Evolutionary conservation across 2,329 filamentous ascomycete species (phyloP), one percentile per base, ranked within the genome.

Genomic region (Neonectria magnoliae): DNA sequence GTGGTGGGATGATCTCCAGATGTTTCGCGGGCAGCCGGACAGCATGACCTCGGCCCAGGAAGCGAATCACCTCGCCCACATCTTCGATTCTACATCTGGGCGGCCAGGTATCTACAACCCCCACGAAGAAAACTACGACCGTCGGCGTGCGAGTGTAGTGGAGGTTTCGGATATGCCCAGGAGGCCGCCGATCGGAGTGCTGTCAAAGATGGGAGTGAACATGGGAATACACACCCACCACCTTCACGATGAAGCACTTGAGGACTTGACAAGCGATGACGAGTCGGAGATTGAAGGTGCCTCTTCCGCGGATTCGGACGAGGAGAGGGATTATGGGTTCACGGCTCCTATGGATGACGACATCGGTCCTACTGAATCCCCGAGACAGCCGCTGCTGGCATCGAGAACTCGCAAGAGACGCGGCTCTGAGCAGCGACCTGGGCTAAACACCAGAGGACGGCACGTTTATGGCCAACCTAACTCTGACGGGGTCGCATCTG

Each of bases 1-100:
- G 33, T 97, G 93, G 93, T 97, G 93, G 93, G 85, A 90, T 53
- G 90, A 94, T 45, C 81, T 96, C 4, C 88, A 91, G 70, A 83
- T 80, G 47, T 77, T 86, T 11, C 81, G 87, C 29, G 83, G 83
- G 41, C 76, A 78, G 11, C 69, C 73, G 4, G 74, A 77, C 4
- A 73, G 76, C 36, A 77, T 81, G 74, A 79, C 79, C 9, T 76
- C 77, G 2, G 81, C 80, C 4, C 81, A 83, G 45, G 83, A 84
- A 63, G 72, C 82, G 4, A 75, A 77, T 3, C 81, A 83, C 3
- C 72, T 85, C 6, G 77, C 78, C 1, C 78, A 82, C 14, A 80
- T 85, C 44, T 73, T 84, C 36, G 82, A 82, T 57, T 80, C 80
- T 10, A 82, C 80, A 2, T 76, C 77, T 8, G 80, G 80, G 5